Percentiles rank a stretch among this genome's conserved stretches.
phyloP scores from a whole-genome alignment of 371 early-diverging fungal species.

The Haplosporangium sp. region DNA sequence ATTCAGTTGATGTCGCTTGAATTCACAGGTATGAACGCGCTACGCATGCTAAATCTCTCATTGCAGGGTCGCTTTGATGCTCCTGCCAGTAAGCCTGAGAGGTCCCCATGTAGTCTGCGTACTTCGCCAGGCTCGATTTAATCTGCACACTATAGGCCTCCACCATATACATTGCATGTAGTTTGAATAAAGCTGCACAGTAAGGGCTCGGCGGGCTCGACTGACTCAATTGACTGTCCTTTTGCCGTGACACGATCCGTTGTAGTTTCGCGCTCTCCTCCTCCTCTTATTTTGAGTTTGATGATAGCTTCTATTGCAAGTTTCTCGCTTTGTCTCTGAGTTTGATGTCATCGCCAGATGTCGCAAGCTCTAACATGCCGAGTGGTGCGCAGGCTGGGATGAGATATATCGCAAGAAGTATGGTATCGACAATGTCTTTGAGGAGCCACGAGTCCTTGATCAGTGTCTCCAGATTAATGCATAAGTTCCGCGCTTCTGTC shows the following conservation, averaged over 20 bases:
- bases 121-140: not conserved
- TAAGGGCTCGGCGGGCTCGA: too few species aligned
- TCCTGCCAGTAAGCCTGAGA: slow-evolving; percentile 8
- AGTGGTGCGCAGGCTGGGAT: slow-evolving; percentile 10
- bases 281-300: not conserved
- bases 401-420: slow-evolving; percentile 13
- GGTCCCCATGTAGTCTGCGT: not conserved
- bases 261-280: too few species aligned
- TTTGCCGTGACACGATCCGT: too few species aligned
- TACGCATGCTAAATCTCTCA: not conserved
- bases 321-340: not conserved
- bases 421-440: slow-evolving; percentile 10
- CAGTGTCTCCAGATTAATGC: not conserved
- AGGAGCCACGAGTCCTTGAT: slow-evolving; percentile 13
- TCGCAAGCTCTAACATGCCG: not conserved
- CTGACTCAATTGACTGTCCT: too few species aligned
- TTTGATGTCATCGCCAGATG: not conserved
- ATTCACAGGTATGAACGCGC: slow-evolving; percentile 17
- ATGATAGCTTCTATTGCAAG: not conserved
- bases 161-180: not conserved
- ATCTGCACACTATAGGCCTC: not conserved
- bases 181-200: not conserved
- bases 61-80: not conserved
- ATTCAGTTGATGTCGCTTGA: slow-evolving; percentile 16
- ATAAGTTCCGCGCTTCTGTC: not conserved